Evolutionary conservation across 805 yeast genomes (phyloP), one percentile per base, ranked within the genome.

Genomic region (Danielia oregonensis): DNA sequence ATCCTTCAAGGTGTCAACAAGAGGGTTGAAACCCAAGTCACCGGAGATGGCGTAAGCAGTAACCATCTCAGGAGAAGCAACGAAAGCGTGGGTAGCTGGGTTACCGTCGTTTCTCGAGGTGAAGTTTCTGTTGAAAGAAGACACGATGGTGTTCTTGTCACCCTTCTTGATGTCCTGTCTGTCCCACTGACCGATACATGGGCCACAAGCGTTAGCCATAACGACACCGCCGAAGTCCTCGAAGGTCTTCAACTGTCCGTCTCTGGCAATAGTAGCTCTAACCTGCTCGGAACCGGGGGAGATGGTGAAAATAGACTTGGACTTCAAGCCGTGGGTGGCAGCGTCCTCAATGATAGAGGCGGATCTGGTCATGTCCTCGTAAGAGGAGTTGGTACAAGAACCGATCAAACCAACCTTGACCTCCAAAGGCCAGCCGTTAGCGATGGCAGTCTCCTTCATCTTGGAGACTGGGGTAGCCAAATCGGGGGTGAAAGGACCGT

Each of bases 121-220:
- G 78, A 91, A 91, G 72, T 91, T 91, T 78, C 97, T 86, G 84
- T 91, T 91, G 82, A 86, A 91, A 43, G 96, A 87, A 26, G 97
- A 86, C 56, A 91, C 91, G 66, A 91, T 91, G 54, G 97, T 91
- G 78, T 91, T 91, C 71, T 86, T 84, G 66, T 86, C 95, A 62
- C 89, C 93, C 76, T 86, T 87, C 74, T 86, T 80, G 64, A 86
- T 79, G 63, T 86, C 89, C 57, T 75, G 84, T 70, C 97, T 84
- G 65, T 89, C 96, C 97, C 97, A 91, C 75, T 91, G 97, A 58
- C 97, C 97, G 60, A 89, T 89, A 78, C 97, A 89, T 60, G 97
- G 97, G 58, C 97, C 97, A 76, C 97, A 91, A 40, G 97, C 97
- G 61, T 91, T 91, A 43, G 97, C 97, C 59, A 91, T 73, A 36